phyloP scores from a whole-genome alignment of 129 eudicot species.

The Apium graveolens region DNA sequence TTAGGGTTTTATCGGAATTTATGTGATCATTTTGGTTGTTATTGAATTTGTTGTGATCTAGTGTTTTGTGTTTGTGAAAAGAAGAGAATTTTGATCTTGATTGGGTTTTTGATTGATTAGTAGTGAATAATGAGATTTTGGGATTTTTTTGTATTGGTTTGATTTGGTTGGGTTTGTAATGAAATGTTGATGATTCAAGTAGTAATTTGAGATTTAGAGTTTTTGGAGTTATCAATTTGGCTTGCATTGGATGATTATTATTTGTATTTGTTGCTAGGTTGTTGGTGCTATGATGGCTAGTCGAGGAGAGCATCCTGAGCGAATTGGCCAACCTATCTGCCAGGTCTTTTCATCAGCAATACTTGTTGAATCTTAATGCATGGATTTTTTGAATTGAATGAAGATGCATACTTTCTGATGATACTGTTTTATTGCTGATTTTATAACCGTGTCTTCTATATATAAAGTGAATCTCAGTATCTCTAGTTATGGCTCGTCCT shows the following conservation, averaged over 20 bases:
- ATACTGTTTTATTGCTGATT: background rate
- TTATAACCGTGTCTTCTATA: constrained; percentile 1
- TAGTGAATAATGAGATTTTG: background rate
- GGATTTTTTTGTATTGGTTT: constrained; percentile 3
- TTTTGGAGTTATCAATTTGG: background rate
- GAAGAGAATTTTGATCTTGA: background rate
- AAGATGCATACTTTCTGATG: background rate
- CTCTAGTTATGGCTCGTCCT: constrained; percentile 16
- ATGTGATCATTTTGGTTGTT: constrained; percentile 23
- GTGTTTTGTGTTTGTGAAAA: background rate
- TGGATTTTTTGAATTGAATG: background rate
- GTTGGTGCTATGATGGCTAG: constrained; percentile 48
- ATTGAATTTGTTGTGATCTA: constrained; percentile 21
- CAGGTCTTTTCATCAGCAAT: constrained; percentile 40
- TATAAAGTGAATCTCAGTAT: background rate
- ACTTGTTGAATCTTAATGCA: background rate
- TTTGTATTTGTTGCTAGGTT: constrained; percentile 39
- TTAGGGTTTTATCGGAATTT: constrained; percentile 15
- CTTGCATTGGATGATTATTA: constrained; percentile 13
- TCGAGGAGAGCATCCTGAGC: constrained; percentile 69
- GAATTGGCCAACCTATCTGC: constrained; percentile 75
- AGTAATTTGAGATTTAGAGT: background rate
- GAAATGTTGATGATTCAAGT: background rate
- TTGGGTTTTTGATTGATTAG: constrained; percentile 10
- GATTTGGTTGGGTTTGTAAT: background rate